A percentile compares a stretch with the other conserved stretches of the same genome.
Conservation (phyloP, 371 early-diverging fungal genomes). For the Zychaea mexicana region DNA sequence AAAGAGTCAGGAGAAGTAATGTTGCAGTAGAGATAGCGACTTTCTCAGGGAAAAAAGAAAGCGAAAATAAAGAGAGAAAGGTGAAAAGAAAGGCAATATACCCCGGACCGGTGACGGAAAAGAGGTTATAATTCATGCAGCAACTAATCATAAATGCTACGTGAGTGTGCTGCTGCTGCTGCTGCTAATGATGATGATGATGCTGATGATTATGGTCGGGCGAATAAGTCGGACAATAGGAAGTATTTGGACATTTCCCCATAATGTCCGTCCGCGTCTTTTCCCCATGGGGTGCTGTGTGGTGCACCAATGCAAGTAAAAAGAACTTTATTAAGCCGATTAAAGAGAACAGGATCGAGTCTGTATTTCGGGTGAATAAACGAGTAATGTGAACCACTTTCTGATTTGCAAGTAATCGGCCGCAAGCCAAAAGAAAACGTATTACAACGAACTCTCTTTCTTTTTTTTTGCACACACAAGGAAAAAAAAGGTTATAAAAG, state of each 20-base stretch:
- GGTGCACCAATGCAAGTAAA: no score
- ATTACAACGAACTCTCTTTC: no score
- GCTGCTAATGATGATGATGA: no score
- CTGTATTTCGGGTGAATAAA: neutral
- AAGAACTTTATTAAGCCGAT: slow-evolving; percentile 1
- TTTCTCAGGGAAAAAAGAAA: neutral
- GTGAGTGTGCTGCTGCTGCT: neutral
- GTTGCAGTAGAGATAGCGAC: no score
- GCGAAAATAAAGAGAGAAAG: neutral
- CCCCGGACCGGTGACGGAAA: neutral
- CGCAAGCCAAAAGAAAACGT: no score
- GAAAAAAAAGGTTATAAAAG: slow-evolving; percentile 3
- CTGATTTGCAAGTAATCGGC: no score
- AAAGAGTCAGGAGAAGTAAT: neutral
- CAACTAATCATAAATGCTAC: neutral
- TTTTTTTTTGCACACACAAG: neutral
- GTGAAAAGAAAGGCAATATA: neutral
- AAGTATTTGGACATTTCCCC: neutral
- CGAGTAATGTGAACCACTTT: no score
- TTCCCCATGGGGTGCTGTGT: slow-evolving; percentile 20
- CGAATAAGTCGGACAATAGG: slow-evolving; percentile 15
- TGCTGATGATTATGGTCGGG: neutral
- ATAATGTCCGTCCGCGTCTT: slow-evolving; percentile 7
- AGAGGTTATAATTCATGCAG: neutral
- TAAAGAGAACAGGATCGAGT: neutral